Evolutionary conservation across 805 yeast genomes (phyloP), one percentile per base, ranked within the genome.

Genomic region (Saccharomycopsis olivae): DNA sequence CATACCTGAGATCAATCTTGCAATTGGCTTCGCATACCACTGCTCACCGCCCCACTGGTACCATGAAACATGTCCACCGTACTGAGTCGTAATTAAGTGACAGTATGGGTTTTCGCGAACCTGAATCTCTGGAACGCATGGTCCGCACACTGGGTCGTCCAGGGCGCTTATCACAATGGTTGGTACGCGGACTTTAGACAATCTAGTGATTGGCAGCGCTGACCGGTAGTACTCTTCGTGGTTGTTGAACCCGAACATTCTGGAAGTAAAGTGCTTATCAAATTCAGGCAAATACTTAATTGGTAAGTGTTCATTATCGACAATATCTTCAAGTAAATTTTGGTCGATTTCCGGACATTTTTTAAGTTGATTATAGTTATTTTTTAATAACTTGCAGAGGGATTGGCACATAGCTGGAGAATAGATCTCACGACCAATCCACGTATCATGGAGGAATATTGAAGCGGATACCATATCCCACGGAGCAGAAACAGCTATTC

Each of bases 21-120:
- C 56, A 31, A 75, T 44, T 19, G 78, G 79, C 5, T 62, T 60
- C 3, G 72, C 58, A 48, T 68, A 73, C 94, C 94, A 85, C 50
- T 86, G 71, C 31, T 65, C 63, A 19, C 81, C 80, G 19, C 66
- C 60, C 35, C 64, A 58, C 47, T 69, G 65, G 46, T 75, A 84
- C 79, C 80, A 84, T n/a, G 84, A 92, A 39, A 84, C 66, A 57
- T 84, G 95, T 1, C 94, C 94, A 5, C 95, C 95, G 38, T 71
- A 64, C 31, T 69, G 65, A 5, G 88, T 78, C 43, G 75, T 69
- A 4, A 76, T 64, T 51, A 78, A 49, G 33, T 70, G 59, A 25
- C 74, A 58, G 52, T 69, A 73, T 1, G 94, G 92, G 52, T 82
- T 82, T 23, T 53, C 47, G 29, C 52, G 47, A 16, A 71, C 66